Conservation (phyloP, 2,329 filamentous ascomycete species). For the Macrophomina pseudophaseolina region DNA sequence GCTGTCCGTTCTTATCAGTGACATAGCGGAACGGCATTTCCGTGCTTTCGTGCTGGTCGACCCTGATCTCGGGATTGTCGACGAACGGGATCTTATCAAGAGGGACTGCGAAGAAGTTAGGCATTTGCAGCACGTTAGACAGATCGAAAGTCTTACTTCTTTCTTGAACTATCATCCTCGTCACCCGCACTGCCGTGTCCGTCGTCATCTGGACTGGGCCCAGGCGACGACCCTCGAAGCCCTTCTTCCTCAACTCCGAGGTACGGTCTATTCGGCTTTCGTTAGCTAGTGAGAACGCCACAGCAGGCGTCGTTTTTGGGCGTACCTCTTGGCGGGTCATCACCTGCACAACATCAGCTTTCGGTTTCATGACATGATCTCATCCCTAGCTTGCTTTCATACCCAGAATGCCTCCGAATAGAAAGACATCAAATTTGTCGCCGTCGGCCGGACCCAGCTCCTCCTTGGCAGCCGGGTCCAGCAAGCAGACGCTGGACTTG, state of each 20-base stretch:
- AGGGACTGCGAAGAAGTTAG: conserved; percentile 61
- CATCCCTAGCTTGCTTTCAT: conserved; percentile 36
- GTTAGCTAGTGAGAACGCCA: conserved; percentile 31
- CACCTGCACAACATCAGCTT: conserved; percentile 62
- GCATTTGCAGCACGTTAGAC: conserved; percentile 13
- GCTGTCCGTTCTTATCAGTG: conserved; percentile 71
- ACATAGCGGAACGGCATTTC: conserved; percentile 99
- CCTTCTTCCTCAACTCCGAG: conserved; percentile 92
- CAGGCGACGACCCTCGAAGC: conserved; percentile 83
- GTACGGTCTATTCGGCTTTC: conserved; percentile 72
- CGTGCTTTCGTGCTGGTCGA: conserved; percentile 91
- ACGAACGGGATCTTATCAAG: conserved; percentile 81
- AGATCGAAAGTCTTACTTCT: conserved; percentile 64
- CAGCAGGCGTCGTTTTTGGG: background rate
- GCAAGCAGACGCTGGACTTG: conserved; percentile 80
- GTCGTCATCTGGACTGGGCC: conserved; percentile 98
- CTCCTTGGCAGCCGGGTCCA: conserved; percentile 82
- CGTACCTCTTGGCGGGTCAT: conserved; percentile 89
- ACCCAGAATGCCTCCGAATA: conserved; percentile 97
- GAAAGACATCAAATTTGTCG: conserved; percentile 82
- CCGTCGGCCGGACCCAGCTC: conserved; percentile 86
- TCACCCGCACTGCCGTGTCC: conserved; percentile 94
- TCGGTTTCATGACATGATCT: background rate
- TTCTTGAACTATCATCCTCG: conserved; percentile 83
- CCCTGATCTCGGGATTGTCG: conserved; percentile 86